Evolutionary conservation across 495 filamentous ascomycete species (phyloP).

Genomic region (Talaromyces stipitatus): DNA sequence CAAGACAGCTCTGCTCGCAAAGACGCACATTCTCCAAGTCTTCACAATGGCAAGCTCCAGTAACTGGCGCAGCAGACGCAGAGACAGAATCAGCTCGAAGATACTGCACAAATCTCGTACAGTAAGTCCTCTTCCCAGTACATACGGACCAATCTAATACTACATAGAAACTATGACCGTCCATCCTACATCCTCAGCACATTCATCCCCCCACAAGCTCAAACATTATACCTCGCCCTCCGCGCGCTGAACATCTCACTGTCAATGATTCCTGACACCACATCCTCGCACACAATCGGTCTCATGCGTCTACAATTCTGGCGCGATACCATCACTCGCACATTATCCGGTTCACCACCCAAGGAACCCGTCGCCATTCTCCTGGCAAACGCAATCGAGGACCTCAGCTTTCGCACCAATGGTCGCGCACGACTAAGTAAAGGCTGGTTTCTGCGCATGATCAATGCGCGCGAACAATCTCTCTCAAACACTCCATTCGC

Average conservation of each 20-base stretch:
- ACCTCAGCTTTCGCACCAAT: slow-evolving; percentile 48
- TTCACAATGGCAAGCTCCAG: not conserved
- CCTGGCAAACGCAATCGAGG: slow-evolving; percentile 58
- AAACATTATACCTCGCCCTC: slow-evolving; percentile 80
- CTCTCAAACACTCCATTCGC: slow-evolving; percentile 78
- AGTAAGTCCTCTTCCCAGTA: slow-evolving; percentile 26
- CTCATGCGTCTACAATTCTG: slow-evolving; percentile 91
- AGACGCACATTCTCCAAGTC: slow-evolving; percentile 5
- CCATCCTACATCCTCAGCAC: slow-evolving; percentile 79
- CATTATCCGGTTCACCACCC: slow-evolving; percentile 65
- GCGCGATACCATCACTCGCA: slow-evolving; percentile 70
- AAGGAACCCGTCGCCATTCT: slow-evolving; percentile 89
- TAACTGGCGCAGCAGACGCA: slow-evolving; percentile 22
- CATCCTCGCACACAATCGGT: slow-evolving; percentile 72
- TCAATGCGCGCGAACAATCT: slow-evolving; percentile 72
- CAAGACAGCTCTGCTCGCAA: not conserved
- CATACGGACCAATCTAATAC: not conserved
- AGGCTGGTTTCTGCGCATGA: slow-evolving; percentile 72
- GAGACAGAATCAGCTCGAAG: slow-evolving; percentile 45
- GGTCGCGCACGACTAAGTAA: slow-evolving; percentile 58
- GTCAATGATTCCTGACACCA: slow-evolving; percentile 78
- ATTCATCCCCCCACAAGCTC: slow-evolving; percentile 65
- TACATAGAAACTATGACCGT: slow-evolving; percentile 66
- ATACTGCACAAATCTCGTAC: slow-evolving; percentile 51
- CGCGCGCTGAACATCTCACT: slow-evolving; percentile 90